Evolutionary conservation across 768 basidiomycete species (phyloP), one percentile per base, ranked within the genome.

Genomic region (Hemileccinum rubropunctum): DNA sequence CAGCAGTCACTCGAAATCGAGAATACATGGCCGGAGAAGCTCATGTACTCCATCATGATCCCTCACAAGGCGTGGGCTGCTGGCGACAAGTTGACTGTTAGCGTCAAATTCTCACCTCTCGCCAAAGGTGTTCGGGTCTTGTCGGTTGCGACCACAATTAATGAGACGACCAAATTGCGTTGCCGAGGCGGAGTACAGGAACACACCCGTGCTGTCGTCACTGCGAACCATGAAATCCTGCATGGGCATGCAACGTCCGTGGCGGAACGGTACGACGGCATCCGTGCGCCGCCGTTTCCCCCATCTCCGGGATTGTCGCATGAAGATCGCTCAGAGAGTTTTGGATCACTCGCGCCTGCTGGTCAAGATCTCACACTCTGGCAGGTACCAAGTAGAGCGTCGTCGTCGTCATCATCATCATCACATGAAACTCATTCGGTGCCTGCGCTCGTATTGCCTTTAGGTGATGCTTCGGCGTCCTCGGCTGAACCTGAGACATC

Each of bases 61-160:
- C 95, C 95, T 0, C 93, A 95, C 76, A 95, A 95, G 64, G 95
- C 95, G 0, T 98, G 89, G 84, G 91, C 93, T 0, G 88, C 86
- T 0, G 95, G 94, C 6, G 94, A 98, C 68, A 78, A 77, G 10
- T 71, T 97, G 48, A 86, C 87, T 0, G 86, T 91, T 0, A 71
- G 86, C 12, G 79, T 92, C 67, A 97, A 95, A 65, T 90, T 97
- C 64, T 83, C 83, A 30, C 94, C 95, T 0, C 71, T 97, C 18
- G 72, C 76, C 34, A 98, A 98, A 67, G 95, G 95, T 8, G 84
- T 88, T 6, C 73, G 76, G 40, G 84, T 98, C 15, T 68, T 82
- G 6, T 77, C 69, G 40, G 78, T 95, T 20, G 67, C 74, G 17
- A 89, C 86, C 4, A 76, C 81, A 8, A 72, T 98, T 40, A 81